Percentiles rank a stretch among this genome's conserved stretches.
These are phyloP conservation scores for Hyaloperonospora arabidopsidis DNA, from an alignment of 352 stramenopile genomes.

Conservation along the genomic window DNA sequence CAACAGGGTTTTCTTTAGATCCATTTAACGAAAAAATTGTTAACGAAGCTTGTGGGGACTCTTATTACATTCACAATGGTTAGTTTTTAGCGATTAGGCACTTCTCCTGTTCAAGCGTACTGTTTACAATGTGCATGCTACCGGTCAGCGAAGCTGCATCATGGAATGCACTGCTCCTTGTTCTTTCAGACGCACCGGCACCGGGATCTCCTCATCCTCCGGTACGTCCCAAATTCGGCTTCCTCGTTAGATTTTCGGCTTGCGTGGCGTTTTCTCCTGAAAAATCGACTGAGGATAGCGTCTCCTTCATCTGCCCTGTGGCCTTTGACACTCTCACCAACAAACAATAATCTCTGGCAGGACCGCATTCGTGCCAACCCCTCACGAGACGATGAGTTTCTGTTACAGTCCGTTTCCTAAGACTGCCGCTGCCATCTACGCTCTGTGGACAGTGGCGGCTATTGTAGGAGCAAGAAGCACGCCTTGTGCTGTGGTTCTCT, in stretches of 20 bases:
- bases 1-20: too few species aligned
- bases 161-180: conserved; percentile 83
- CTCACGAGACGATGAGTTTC: conserved; percentile 17
- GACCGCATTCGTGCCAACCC: conserved; percentile 16
- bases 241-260: conserved; percentile 48
- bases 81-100: too few species aligned
- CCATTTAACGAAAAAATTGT: too few species aligned
- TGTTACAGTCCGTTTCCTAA: conserved; percentile 16
- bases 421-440: conserved; percentile 17
- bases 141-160: conserved; percentile 45
- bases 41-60: too few species aligned
- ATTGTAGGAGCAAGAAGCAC: conserved; percentile 10
- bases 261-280: conserved; percentile 33
- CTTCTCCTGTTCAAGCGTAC: too few species aligned
- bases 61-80: too few species aligned
- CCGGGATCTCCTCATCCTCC: conserved; percentile 50
- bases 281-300: conserved; percentile 28
- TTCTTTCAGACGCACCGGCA: conserved; percentile 68
- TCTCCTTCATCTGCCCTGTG: conserved; percentile 27
- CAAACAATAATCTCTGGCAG: conserved; percentile 25
- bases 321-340: conserved; percentile 27
- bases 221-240: conserved; percentile 16
- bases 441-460: conserved; percentile 27
- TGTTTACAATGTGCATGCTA: too few species aligned
- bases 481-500: conserved; percentile 12